Percentiles rank a stretch among this genome's conserved stretches.
phyloP scores from a whole-genome alignment of 2,329 filamentous ascomycete genomes.

The Aspergillus spinulosporus region DNA sequence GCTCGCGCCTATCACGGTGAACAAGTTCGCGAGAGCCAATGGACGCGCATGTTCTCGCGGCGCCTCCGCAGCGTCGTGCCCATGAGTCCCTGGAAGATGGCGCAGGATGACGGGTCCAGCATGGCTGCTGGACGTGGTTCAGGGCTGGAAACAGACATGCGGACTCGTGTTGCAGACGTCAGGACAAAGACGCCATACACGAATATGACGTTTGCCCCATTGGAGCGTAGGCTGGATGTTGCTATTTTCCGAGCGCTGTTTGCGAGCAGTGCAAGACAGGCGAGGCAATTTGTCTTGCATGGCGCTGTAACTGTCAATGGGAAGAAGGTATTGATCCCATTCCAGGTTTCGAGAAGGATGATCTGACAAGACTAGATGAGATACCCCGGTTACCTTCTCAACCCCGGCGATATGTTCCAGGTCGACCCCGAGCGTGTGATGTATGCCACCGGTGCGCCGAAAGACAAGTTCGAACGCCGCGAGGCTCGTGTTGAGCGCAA shows the following conservation, averaged over 20 bases:
- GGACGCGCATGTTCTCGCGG: constrained; percentile 88
- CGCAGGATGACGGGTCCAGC: constrained; percentile 75
- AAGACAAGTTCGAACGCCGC: constrained; percentile 50
- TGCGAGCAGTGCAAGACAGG: constrained; percentile 88
- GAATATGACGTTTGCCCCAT: constrained; percentile 90
- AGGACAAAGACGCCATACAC: constrained; percentile 72
- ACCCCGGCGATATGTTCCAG: constrained; percentile 97
- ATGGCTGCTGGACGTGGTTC: constrained; percentile 81
- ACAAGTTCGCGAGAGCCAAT: constrained; percentile 87
- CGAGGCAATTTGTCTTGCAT: constrained; percentile 90
- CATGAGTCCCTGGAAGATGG: constrained; percentile 80
- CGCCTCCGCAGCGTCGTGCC: constrained; percentile 79
- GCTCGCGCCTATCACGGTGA: constrained; percentile 91
- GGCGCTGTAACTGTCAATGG: constrained; percentile 95
- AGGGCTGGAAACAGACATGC: constrained; percentile 54
- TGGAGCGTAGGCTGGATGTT: constrained; percentile 90
- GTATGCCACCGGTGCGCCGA: constrained; percentile 77
- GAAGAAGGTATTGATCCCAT: constrained; percentile 67
- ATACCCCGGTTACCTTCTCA: constrained; percentile 88
- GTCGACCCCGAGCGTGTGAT: constrained; percentile 87
- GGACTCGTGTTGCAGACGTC: background rate
- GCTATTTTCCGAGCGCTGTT: constrained; percentile 92
- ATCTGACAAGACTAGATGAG: constrained; percentile 65
- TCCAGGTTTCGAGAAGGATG: background rate
- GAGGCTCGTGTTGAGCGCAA: constrained; percentile 33